A percentile compares a stretch with the other conserved stretches of the same genome.
Conservation (phyloP, 768 basidiomycete genomes). For the Sutorius australiensis region DNA sequence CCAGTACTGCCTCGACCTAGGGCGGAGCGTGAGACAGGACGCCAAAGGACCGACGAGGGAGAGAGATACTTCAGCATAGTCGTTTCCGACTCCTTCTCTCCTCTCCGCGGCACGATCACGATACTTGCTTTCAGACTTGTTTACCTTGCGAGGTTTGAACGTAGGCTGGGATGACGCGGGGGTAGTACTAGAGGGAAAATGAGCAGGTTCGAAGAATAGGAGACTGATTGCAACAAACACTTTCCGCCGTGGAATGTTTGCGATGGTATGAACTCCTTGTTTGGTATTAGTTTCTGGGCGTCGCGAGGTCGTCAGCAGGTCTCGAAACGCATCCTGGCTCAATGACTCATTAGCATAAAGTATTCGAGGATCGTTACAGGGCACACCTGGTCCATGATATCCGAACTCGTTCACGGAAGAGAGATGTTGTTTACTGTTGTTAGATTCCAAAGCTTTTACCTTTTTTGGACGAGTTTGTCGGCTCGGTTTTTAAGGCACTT, state of each 20-base stretch:
- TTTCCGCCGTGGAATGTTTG: conserved; percentile 8
- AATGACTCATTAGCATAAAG: neutral
- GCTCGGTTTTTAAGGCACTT: conserved; percentile 1
- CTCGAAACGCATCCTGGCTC: conserved; percentile 57
- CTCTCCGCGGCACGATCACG: conserved; percentile 77
- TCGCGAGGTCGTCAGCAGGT: conserved; percentile 40
- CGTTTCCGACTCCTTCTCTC: conserved; percentile 59
- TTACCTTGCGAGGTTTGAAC: conserved; percentile 82
- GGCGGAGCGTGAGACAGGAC: neutral
- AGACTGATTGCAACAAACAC: conserved; percentile 10
- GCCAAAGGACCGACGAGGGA: neutral
- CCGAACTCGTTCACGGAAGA: neutral
- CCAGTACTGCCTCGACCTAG: conserved; percentile 75
- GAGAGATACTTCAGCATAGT: conserved; percentile 62
- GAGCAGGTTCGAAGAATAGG: neutral
- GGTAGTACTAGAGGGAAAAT: conserved; percentile 38
- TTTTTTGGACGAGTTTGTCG: conserved; percentile 7
- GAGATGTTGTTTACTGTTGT: conserved; percentile 28
- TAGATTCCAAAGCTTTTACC: conserved; percentile 25
- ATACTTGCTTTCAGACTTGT: conserved; percentile 56
- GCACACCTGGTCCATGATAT: conserved; percentile 30
- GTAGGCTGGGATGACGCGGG: conserved; percentile 52
- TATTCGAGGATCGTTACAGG: neutral
- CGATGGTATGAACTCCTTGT: neutral
- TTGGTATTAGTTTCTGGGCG: conserved; percentile 13